Base-by-base conservation (phyloP, 2,329 filamentous ascomycete species). In the Bretziella fagacearum region DNA sequence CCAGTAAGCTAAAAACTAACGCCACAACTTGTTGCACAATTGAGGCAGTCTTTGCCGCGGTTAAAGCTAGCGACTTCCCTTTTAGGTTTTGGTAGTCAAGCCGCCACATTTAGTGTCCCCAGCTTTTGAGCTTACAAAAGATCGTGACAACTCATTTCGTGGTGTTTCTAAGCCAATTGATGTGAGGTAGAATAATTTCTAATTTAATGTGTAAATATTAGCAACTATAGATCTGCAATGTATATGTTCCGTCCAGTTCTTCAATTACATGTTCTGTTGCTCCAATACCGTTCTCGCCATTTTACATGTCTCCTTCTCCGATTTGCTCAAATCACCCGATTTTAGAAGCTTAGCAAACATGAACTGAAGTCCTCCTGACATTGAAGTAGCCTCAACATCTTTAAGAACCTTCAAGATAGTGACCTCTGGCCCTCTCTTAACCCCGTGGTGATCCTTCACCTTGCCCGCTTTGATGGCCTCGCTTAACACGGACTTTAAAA, bases 281-380 rank as follows among this genome's bases (percentile, higher is more conserved):
- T 59, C 54, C 26, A 71, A 54, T 1, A 62, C 55, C 44, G 57
- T 56, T 47, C 63, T 59, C 2, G 65, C 69, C 50, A 62, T 57
- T 51, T 63, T 64, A 54, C 68, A 73, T 2, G 60, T 64, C 56
- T 65, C 67, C 55, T 60, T 64, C 62, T 36, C 71, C 59, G 53
- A 76, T 61, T 55, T 73, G 63, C 1, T 40, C 20, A 47, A 25
- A 22, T 44, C 35, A 6, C 44, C 58, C 2, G 79, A 81, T 58
- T 78, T 81, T 3, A 73, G 67, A 13, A 95, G 70, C 37, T 81
- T 86, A 56, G 76, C 74, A 45, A 96, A 57, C 57, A 94, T 91
- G 61, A 80, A 93, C 52, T 82, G 77, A 53, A 95, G 57, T 0
- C 84, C 83, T 48, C 74, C 74, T 4, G 79, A 75, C 52, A 95